A percentile compares a stretch with the other conserved stretches of the same genome.
Evolutionary conservation across 129 eudicot genomes (phyloP).

Genomic region (Chrysanthemum makinoi): DNA sequence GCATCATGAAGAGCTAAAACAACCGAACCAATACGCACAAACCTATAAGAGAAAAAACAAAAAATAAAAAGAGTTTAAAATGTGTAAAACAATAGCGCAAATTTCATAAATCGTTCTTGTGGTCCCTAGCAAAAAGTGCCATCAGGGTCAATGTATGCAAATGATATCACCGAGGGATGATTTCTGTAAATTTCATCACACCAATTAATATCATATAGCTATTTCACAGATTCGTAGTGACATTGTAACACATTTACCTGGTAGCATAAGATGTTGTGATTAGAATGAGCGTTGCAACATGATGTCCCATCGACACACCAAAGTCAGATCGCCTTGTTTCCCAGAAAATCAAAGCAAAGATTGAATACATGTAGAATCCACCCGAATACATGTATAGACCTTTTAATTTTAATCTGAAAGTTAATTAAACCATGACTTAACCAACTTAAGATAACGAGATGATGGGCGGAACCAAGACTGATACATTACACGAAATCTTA

Average conservation of each 20-base stretch:
- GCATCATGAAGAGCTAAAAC: constrained; percentile 57
- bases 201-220: no score
- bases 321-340: constrained; percentile 63
- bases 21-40: constrained; percentile 49
- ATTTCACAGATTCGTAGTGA: not conserved
- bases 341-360: constrained; percentile 62
- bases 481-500: constrained; percentile 21
- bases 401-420: constrained; percentile 52
- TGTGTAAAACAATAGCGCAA: no score
- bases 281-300: constrained; percentile 45
- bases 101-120: no score
- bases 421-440: not conserved
- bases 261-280: constrained; percentile 41
- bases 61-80: no score
- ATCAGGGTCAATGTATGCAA: no score
- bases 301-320: constrained; percentile 57
- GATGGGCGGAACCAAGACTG: constrained; percentile 7
- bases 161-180: no score
- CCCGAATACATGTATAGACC: constrained; percentile 49
- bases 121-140: no score
- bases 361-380: constrained; percentile 57
- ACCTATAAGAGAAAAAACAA: constrained; percentile 31
- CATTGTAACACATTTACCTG: constrained; percentile 39
- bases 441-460: not conserved
- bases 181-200: no score